Base-by-base conservation (phyloP, 345 rosid genomes). In the Camelina hispida region DNA sequence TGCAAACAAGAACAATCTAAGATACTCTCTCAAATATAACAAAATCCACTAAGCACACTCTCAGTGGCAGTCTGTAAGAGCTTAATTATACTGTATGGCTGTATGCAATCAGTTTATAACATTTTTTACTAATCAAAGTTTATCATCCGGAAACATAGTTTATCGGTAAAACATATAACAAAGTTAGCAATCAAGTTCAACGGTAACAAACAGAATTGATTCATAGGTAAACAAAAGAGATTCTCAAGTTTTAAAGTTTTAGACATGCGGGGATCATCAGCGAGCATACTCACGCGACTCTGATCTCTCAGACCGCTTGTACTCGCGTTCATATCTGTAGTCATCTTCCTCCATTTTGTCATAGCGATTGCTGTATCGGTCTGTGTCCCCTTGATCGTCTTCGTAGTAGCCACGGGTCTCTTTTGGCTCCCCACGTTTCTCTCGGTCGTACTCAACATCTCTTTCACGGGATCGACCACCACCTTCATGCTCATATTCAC, bases 401-500 rank as follows among this genome's bases (percentile, higher is more conserved):
- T 78, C 89, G 5, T 79, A 77, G 64, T 71, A 83, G 81, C 81
- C 77, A 54, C 66, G 87, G 38, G 76, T 82, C 50, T 65, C 83
- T 30, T 82, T 86, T 63, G 78, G 71, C 51, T 87, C 86, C 35
- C 86, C 90, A 66, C 83, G 89, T 81, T 85, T 74, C 6, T 86
- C 66, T 47, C 74, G 48, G 42, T 72, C 76, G 72, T 81, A 84
- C 44, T 86, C 90, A n/a, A 81, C 23, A 58, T 89, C 96, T 76
- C 83, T 83, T 44, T 89, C 93, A 60, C 81, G 89, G 20, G 97
- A 88, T 60, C 79, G 81, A 20, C 87, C 89, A 32, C 81, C 90
- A 47, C 82, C 86, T 40, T 44, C 65, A 13, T 56, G 32, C 55
- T 87, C 87, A 69, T 68, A 57, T 20, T 82, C 84, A 59, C 84